Conservation (phyloP, 768 basidiomycete genomes). For the Fomitopsis pulvina region DNA sequence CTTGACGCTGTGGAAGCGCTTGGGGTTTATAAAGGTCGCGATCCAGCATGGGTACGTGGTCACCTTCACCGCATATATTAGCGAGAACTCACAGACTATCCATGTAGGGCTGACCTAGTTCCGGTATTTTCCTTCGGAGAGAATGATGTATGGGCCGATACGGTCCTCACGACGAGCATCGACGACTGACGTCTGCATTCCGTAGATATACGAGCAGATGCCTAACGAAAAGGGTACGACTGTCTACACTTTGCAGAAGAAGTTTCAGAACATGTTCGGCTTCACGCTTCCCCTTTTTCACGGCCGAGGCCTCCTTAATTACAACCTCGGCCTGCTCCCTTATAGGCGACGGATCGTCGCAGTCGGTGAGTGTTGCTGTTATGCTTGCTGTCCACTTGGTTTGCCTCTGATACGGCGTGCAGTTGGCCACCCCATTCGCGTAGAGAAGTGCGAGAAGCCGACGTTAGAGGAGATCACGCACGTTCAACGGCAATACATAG, state of each 20-base stretch:
- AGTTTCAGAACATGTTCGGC: constrained; percentile 88
- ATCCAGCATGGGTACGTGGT: constrained; percentile 73
- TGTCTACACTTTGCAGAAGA: constrained; percentile 79
- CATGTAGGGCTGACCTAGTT: constrained; percentile 79
- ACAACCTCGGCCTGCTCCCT: constrained; percentile 93
- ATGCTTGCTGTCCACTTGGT: neutral
- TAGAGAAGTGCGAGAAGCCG: constrained; percentile 71
- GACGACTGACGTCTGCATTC: neutral
- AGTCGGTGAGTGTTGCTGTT: constrained; percentile 64
- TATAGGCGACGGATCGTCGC: constrained; percentile 94
- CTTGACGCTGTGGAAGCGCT: constrained; percentile 72
- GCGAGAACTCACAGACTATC: constrained; percentile 1
- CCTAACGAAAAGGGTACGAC: constrained; percentile 91
- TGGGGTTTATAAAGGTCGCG: constrained; percentile 94
- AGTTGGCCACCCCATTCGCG: constrained; percentile 90
- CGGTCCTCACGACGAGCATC: too few relatives aligned
- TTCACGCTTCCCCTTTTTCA: constrained; percentile 98
- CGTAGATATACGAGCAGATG: constrained; percentile 93
- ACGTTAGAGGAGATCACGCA: constrained; percentile 72
- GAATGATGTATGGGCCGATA: constrained; percentile 81
- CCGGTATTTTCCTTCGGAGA: constrained; percentile 99
- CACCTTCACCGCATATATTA: neutral
- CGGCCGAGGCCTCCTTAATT: constrained; percentile 91
- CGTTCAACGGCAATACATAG: constrained; percentile 83
- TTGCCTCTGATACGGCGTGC: neutral